phyloP scores from a whole-genome alignment of 192 early-diverging fungal species.

The Thoreauomyces humboldtii region DNA sequence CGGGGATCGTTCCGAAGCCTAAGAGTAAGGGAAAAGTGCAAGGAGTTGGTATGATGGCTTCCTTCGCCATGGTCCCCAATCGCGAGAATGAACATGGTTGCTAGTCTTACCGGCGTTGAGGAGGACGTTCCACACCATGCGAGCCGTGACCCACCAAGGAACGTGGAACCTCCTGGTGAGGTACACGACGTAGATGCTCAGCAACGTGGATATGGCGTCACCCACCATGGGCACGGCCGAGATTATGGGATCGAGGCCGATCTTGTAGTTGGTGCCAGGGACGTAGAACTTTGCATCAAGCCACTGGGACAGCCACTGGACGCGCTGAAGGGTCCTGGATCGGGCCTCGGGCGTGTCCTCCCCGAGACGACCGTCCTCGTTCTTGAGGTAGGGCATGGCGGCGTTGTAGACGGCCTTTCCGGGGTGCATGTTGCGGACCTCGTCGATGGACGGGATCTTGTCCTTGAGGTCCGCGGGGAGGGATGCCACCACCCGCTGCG shows the following conservation, averaged over 20 bases:
- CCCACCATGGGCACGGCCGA: slow-evolving; percentile 19
- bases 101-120: slow-evolving; percentile 23
- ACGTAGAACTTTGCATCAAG: slow-evolving; percentile 23
- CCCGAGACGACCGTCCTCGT: slow-evolving; percentile 4
- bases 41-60: background rate
- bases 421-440: too few species aligned
- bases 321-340: background rate
- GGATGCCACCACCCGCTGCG: too few species aligned
- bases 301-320: slow-evolving; percentile 11
- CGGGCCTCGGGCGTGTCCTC: slow-evolving; percentile 19
- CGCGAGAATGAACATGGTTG: background rate
- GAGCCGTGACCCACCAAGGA: slow-evolving; percentile 20
- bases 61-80: too few species aligned
- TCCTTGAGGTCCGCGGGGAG: too few species aligned
- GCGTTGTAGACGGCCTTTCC: slow-evolving; percentile 5
- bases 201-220: slow-evolving; percentile 17
- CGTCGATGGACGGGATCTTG: too few species aligned
- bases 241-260: slow-evolving; percentile 22
- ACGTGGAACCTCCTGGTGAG: slow-evolving; percentile 24
- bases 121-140: slow-evolving; percentile 21
- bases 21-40: background rate
- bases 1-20: slow-evolving; percentile 10
- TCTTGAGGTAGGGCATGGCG: slow-evolving; percentile 4
- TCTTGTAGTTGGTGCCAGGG: slow-evolving; percentile 20
- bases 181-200: slow-evolving; percentile 20